Evolutionary conservation across 768 basidiomycete genomes (phyloP).

Genomic region (Gymnopilus dilepis): DNA sequence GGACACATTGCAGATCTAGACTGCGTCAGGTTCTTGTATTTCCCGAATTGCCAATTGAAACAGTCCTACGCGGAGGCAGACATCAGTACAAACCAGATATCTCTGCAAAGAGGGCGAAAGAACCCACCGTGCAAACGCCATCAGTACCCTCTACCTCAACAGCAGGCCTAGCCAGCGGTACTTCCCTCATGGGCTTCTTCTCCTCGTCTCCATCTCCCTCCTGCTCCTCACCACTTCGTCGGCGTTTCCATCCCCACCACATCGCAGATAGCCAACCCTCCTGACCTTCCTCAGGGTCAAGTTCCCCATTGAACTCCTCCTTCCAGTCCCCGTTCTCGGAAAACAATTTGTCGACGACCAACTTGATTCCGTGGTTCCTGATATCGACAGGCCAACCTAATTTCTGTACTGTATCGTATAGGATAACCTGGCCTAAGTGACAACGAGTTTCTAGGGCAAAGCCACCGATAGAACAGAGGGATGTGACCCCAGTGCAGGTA

Average conservation of each 20-base stretch:
- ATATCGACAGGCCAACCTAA: conserved; percentile 81
- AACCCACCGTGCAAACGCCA: conserved; percentile 66
- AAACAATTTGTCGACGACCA: conserved; percentile 59
- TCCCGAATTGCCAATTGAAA: conserved; percentile 8
- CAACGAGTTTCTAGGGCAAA: conserved; percentile 91
- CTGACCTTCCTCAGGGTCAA: conserved; percentile 15
- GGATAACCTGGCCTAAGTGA: conserved; percentile 81
- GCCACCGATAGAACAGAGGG: conserved; percentile 59
- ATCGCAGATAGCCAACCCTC: conserved; percentile 11
- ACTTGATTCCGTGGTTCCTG: conserved; percentile 72
- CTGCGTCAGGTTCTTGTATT: not conserved
- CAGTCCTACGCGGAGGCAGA: not conserved
- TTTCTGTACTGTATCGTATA: conserved; percentile 86
- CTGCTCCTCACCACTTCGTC: conserved; percentile 16
- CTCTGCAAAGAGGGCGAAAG: not conserved
- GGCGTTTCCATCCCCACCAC: conserved; percentile 29
- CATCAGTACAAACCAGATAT: not conserved
- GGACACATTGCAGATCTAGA: too few species aligned
- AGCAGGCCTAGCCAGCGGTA: conserved; percentile 41
- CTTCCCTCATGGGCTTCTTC: conserved; percentile 22
- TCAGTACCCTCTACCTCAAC: conserved; percentile 51
- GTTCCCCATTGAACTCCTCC: conserved; percentile 26
- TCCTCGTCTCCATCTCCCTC: conserved; percentile 12
- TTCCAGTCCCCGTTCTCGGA: conserved; percentile 30
- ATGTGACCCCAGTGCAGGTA: conserved; percentile 72